A percentile compares a stretch with the other conserved stretches of the same genome.
phyloP scores from a whole-genome alignment of 1,284 basidiomycete genomes.

The Mycena citricolor region DNA sequence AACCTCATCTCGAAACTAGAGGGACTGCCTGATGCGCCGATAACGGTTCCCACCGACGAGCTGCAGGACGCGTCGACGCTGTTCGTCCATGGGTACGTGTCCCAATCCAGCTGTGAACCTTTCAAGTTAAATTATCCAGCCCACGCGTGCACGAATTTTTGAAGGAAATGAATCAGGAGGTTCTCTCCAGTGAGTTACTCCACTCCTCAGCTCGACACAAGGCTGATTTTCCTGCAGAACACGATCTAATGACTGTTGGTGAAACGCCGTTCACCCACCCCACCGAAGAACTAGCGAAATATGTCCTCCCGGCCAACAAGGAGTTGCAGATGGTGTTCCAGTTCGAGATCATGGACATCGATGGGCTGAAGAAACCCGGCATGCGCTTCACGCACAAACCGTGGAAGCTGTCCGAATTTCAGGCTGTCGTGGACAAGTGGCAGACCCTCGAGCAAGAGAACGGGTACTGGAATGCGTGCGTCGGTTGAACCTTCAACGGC shows the following conservation, averaged over 20 bases:
- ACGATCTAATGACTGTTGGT: constrained; percentile 66
- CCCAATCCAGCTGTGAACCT: background rate
- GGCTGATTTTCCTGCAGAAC: constrained; percentile 33
- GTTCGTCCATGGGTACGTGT: constrained; percentile 58
- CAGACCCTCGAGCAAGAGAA: constrained; percentile 55
- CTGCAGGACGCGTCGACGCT: constrained; percentile 59
- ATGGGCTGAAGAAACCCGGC: constrained; percentile 37
- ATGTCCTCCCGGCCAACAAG: constrained; percentile 60
- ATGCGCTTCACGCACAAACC: constrained; percentile 41
- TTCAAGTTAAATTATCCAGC: constrained; percentile 30
- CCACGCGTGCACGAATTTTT: constrained; percentile 69
- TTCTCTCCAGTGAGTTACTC: constrained; percentile 49
- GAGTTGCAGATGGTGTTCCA: constrained; percentile 71
- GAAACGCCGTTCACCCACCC: constrained; percentile 62
- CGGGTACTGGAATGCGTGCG: constrained; percentile 67
- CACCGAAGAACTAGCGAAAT: constrained; percentile 48
- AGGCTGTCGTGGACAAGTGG: constrained; percentile 57
- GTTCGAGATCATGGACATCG: constrained; percentile 65
- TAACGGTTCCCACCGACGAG: constrained; percentile 48
- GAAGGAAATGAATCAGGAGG: constrained; percentile 62
- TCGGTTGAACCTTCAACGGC: constrained; percentile 13
- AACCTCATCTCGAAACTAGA: constrained; percentile 65
- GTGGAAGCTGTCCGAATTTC: constrained; percentile 61
- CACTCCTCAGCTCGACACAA: constrained; percentile 1
- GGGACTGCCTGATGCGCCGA: constrained; percentile 65